Evolutionary conservation across 805 yeast genomes (phyloP).

Genomic region (Nakazawaea molendinolei): DNA sequence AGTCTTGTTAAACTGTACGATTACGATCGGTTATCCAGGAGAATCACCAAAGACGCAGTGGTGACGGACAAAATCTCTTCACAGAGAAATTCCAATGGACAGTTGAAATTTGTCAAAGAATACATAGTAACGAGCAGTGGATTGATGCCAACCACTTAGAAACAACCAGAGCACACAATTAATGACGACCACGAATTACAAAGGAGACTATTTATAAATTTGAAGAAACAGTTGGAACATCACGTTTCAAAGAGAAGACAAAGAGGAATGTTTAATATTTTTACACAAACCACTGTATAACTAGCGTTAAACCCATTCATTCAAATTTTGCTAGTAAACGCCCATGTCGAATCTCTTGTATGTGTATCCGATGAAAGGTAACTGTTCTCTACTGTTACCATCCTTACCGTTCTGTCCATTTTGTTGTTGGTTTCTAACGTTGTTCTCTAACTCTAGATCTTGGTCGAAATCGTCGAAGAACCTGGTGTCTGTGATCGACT

Average conservation of each 20-base stretch:
- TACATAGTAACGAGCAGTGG: conserved; percentile 11
- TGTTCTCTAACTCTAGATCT: conserved; percentile 11
- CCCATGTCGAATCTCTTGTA: conserved; percentile 76
- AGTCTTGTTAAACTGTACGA: conserved; percentile 9
- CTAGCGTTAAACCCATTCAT: too few relatives aligned
- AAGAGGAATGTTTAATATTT: too few relatives aligned
- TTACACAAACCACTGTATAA: too few relatives aligned
- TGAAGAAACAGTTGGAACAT: too few relatives aligned
- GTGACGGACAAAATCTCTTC: not conserved
- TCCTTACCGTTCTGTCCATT: conserved; percentile 13
- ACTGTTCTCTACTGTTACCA: conserved; percentile 67
- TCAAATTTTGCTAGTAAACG: conserved; percentile 6
- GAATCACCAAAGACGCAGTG: not conserved
- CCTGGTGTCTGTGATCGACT: conserved; percentile 90
- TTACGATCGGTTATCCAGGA: not conserved
- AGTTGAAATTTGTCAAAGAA: conserved; percentile 10
- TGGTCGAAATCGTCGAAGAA: conserved; percentile 48
- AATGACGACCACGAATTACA: not conserved
- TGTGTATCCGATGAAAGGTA: conserved; percentile 97
- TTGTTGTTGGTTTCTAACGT: conserved; percentile 6
- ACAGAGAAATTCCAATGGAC: not conserved
- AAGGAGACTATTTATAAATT: not conserved
- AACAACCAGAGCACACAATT: too few relatives aligned
- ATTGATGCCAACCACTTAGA: too few relatives aligned
- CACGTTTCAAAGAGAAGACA: too few relatives aligned